Percentiles rank a stretch among this genome's conserved stretches.
Conservation (phyloP, 2,329 filamentous ascomycete species). For the Phialophora macrospora region DNA sequence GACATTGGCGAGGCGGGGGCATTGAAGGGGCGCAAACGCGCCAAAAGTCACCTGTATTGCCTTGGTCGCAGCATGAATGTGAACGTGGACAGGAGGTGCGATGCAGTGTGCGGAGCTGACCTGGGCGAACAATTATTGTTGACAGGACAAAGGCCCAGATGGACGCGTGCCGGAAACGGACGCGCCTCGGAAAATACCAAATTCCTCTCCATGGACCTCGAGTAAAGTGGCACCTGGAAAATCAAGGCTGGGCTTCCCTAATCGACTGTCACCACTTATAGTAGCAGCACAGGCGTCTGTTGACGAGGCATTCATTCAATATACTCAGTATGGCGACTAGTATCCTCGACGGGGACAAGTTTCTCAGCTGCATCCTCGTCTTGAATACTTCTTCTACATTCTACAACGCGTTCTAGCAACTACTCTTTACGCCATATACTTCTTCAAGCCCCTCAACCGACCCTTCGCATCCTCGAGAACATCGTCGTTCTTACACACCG, state of each 20-base stretch:
- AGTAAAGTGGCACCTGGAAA: not conserved
- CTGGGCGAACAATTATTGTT: not conserved
- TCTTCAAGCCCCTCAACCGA: conserved; percentile 72
- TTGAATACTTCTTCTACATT: not conserved
- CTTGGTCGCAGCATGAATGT: conserved; percentile 20
- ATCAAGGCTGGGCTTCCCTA: not conserved
- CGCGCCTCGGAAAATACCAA: not conserved
- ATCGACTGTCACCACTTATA: too few relatives aligned
- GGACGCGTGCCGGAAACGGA: conserved; percentile 5
- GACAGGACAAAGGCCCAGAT: not conserved
- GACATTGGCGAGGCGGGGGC: conserved; percentile 27
- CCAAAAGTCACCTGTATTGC: conserved; percentile 14
- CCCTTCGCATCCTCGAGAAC: conserved; percentile 80
- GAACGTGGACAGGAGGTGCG: not conserved
- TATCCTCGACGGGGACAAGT: not conserved
- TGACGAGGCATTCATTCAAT: not conserved
- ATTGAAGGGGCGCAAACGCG: conserved; percentile 21
- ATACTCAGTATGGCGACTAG: not conserved
- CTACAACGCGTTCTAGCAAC: not conserved
- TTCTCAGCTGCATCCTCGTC: not conserved
- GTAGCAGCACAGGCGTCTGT: too few relatives aligned
- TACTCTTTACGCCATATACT: conserved; percentile 61
- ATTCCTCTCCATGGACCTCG: not conserved
- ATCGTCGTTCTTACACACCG: conserved; percentile 92
- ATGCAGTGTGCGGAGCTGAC: not conserved